Evolutionary conservation across 2,329 filamentous ascomycete genomes (phyloP), one percentile per base, ranked within the genome.

Genomic region (Sporothrix sp.): DNA sequence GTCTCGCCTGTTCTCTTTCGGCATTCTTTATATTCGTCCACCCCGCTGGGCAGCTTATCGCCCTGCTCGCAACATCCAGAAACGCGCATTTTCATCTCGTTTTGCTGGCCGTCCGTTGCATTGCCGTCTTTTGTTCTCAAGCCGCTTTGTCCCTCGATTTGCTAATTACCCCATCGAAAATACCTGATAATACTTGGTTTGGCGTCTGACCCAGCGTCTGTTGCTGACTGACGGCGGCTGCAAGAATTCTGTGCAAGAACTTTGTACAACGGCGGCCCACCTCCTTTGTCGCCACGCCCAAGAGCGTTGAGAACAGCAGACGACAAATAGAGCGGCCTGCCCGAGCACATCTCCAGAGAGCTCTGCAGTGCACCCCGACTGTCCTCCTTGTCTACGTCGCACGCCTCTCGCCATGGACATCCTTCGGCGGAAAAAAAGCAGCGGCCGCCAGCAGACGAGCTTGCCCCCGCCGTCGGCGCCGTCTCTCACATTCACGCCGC

Each of bases 401-500:
- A 39, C 36, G 13, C 33, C 46, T 4, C 21, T 14, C 27, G 50
- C 27, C n/a, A 56, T 56, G 52, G 54, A 54, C 37, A 53, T 54
- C 23, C 50, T 56, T 4, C 50, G 52, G 21, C 35, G 54, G 52
- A 53, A 51, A 53, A 48, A 32, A 40, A 37, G 21, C 51, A 52
- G 42, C 21, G 20, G 36, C 25, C 7, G 37, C 20, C 47, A 42
- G 11, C 28, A 47, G 47, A 5, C 38, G 7, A 39, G 25, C n/a
- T 37, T 37, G 20, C 36, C 51, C n/a, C 47, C 45, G 13, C 21
- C 51, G 20, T 49, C 47, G 11, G 47, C 42, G 30, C 25, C 28
- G 11, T 50, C 46, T 28, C 51, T 52, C 46, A 36, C 46, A 7
- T n/a, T 30, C 7, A 39, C 51, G 14, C 51, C 47, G 18, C 13